phyloP scores from a whole-genome alignment of 768 basidiomycete species.

The Clathrus columnatus region DNA sequence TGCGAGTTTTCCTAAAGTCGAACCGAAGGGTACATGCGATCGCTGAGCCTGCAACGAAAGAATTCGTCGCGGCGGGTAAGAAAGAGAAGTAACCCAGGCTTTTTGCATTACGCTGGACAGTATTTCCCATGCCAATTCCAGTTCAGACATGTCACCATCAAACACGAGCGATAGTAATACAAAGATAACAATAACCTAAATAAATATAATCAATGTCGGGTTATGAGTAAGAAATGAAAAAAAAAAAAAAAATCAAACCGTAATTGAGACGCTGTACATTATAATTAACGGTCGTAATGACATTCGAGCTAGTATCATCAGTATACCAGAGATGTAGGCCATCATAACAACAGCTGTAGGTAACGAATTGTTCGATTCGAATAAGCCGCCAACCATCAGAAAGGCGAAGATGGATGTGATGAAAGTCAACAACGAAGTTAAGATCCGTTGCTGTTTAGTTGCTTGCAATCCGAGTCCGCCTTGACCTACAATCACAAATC shows the following conservation, averaged over 20 bases:
- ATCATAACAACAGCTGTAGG: not conserved
- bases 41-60: not conserved
- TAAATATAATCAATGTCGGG: too few relatives aligned
- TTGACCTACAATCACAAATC: too few relatives aligned
- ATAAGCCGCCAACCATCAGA: not conserved
- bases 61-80: not conserved
- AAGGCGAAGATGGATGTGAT: not conserved
- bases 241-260: not conserved
- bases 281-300: not conserved
- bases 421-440: not conserved
- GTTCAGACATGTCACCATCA: not conserved
- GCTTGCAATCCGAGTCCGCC: too few relatives aligned
- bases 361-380: not conserved
- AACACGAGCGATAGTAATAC: not conserved
- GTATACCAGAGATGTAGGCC: not conserved
- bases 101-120: not conserved
- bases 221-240: too few relatives aligned
- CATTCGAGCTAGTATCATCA: not conserved
- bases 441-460: too few relatives aligned
- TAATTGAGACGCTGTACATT: not conserved
- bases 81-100: not conserved
- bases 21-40: not conserved
- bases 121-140: not conserved
- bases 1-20: not conserved
- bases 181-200: not conserved